Percentiles rank a stretch among this genome's conserved stretches.
Conservation (phyloP, 306 rosid species). For the Acacia confusa region DNA sequence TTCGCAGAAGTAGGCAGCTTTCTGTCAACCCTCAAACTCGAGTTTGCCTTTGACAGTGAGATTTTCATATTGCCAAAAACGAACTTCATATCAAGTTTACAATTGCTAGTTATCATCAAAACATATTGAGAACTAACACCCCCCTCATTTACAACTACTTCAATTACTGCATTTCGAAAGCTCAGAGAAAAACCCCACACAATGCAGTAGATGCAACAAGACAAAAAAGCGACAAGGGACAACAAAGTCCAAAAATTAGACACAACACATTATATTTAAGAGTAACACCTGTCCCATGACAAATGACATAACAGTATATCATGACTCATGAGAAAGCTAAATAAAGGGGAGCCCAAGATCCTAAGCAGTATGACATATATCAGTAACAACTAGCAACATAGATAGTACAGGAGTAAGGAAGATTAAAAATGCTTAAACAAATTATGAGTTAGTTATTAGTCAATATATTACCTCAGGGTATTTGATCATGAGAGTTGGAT, state of each 20-base stretch:
- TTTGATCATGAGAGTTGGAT: conserved; percentile 84
- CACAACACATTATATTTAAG: neutral
- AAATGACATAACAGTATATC: neutral
- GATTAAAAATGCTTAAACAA: conserved; percentile 5
- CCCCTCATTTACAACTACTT: neutral
- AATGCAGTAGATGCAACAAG: neutral
- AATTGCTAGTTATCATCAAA: too few relatives aligned
- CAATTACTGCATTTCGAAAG: neutral
- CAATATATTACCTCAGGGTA: conserved; percentile 82
- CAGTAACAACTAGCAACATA: neutral
- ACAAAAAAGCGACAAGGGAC: neutral
- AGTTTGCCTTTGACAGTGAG: too few relatives aligned
- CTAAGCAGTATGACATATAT: neutral
- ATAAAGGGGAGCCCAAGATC: neutral
- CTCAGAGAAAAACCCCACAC: neutral
- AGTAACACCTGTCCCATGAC: neutral
- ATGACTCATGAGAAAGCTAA: neutral
- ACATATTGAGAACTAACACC: too few relatives aligned
- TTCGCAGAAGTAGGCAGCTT: too few relatives aligned
- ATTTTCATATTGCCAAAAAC: too few relatives aligned
- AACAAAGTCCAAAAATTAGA: neutral
- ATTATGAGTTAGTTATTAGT: conserved; percentile 3
- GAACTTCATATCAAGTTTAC: too few relatives aligned
- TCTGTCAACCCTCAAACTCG: too few relatives aligned
- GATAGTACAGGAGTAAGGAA: neutral